These are phyloP conservation scores for Strobilomyces dryophilus DNA, from an alignment of 768 basidiomycete species.

Conservation along the genomic window DNA sequence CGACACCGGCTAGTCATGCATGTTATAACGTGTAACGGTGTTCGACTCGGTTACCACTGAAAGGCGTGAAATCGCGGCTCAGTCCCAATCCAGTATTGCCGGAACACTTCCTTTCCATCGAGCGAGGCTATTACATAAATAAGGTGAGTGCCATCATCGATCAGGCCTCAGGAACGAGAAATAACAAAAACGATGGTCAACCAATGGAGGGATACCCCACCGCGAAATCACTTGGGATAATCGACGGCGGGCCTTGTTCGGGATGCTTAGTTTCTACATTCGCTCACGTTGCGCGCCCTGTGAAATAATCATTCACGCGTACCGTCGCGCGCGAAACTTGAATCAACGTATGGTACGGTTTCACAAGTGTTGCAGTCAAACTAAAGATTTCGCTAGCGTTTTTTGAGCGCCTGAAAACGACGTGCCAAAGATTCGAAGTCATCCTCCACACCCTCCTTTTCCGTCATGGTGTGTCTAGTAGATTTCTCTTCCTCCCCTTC, in stretches of 20 bases:
- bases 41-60: not conserved
- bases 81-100: not conserved
- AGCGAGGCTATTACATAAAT: not conserved
- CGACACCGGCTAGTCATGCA: not conserved
- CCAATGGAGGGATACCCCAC: not conserved
- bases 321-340: conserved; percentile 9
- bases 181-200: not conserved
- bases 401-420: conserved; percentile 86
- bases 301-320: conserved; percentile 5
- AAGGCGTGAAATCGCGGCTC: not conserved
- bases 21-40: not conserved
- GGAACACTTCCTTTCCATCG: not conserved
- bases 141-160: not conserved
- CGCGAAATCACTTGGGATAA: not conserved
- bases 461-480: conserved; percentile 1
- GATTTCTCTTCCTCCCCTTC: conserved; percentile 41
- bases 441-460: conserved; percentile 42
- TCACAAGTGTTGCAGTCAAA: not conserved
- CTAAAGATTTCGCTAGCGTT: conserved; percentile 41
- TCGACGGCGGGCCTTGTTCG: conserved; percentile 18
- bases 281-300: conserved; percentile 4
- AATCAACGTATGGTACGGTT: conserved; percentile 5
- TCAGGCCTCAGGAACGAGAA: not conserved
- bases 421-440: conserved; percentile 73
- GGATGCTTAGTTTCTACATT: not conserved